Evolutionary conservation across 2,329 filamentous ascomycete genomes (phyloP).

Genomic region (Diaporthe australafricana): DNA sequence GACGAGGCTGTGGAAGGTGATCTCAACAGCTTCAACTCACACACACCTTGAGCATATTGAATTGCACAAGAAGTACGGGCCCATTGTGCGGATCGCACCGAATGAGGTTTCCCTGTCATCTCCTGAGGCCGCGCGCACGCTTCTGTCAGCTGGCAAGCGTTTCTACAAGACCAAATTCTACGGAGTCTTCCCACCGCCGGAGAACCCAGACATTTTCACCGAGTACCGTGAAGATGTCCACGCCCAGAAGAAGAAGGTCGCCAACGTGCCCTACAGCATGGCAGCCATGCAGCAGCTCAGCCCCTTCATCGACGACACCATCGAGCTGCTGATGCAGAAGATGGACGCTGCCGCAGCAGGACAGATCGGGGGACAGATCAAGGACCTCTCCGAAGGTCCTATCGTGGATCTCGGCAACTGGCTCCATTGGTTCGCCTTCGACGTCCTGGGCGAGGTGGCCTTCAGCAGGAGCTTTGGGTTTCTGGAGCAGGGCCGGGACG

Average conservation of each 20-base stretch:
- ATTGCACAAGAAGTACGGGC: conserved; percentile 58
- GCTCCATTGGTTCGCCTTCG: conserved; percentile 59
- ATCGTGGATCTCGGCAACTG: conserved; percentile 60
- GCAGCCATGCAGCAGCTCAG: conserved; percentile 63
- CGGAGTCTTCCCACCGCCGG: conserved; percentile 64
- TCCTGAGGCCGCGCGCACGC: conserved; percentile 56
- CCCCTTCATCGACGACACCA: conserved; percentile 63
- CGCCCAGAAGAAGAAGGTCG: conserved; percentile 65
- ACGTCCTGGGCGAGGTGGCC: conserved; percentile 64
- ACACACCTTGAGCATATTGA: conserved; percentile 57
- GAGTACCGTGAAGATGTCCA: conserved; percentile 66
- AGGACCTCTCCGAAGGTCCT: conserved; percentile 35
- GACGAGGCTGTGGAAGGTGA: conserved; percentile 55
- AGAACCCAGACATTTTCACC: conserved; percentile 70
- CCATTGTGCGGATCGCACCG: conserved; percentile 61
- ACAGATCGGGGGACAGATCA: conserved; percentile 41
- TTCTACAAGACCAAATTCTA: conserved; percentile 67
- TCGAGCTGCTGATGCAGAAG: conserved; percentile 57
- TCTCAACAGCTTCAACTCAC: conserved; percentile 50
- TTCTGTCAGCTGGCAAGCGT: conserved; percentile 61
- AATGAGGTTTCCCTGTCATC: conserved; percentile 60
- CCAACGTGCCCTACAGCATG: conserved; percentile 65
- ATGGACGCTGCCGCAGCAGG: conserved; percentile 51
- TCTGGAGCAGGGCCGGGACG: conserved; percentile 60
- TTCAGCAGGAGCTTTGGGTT: conserved; percentile 66